Evolutionary conservation across 1,284 basidiomycete species (phyloP), one percentile per base, ranked within the genome.

Genomic region (Fomitopsis pinicola): DNA sequence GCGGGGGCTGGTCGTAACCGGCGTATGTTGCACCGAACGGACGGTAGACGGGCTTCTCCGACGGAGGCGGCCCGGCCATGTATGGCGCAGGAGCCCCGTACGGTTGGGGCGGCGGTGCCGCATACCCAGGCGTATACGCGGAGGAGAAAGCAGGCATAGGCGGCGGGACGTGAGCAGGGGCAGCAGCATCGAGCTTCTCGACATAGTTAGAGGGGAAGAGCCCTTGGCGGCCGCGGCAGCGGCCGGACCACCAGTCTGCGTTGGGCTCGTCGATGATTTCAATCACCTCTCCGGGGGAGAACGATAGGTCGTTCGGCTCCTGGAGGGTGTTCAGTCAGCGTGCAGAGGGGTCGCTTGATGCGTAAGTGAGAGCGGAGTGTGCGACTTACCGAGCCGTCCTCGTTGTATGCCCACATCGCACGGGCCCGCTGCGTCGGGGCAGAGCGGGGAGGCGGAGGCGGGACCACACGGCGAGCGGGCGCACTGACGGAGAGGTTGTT

Each of bases 401-500:
- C 84, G 64, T 89, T 89, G 72, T 89, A 91, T 1, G 74, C 69
- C 88, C 88, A 91, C 0, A 83, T 57, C 0, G 88, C 87, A 60
- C 78, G 80, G 3, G 82, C 86, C 61, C 78, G 76, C 55, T 78
- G 77, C n/a, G 74, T 55, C 50, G 67, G 66, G 15, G 73, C 66
- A 2, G 74, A 68, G 26, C 77, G 69, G 6, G 75, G 73, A 10
- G 75, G 69, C 17, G 72, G 65, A 38, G 65, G 54, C 64, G 48
- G 48, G 26, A 69, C 38, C 61, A 62, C 67, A 52, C 73, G 67
- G 28, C 63, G 63, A n/a, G 62, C 61, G 17, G 69, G 61, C 9
- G 66, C 55, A 12, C 63, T 58, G 60, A 70, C 65, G 38, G 64
- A 55, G 55, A 72, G 44, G 40, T 58, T 50, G 60, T 67, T 45